Evolutionary conservation across 2,329 filamentous ascomycete species (phyloP).

Genomic region (Neoscytalidium dimidiatum): DNA sequence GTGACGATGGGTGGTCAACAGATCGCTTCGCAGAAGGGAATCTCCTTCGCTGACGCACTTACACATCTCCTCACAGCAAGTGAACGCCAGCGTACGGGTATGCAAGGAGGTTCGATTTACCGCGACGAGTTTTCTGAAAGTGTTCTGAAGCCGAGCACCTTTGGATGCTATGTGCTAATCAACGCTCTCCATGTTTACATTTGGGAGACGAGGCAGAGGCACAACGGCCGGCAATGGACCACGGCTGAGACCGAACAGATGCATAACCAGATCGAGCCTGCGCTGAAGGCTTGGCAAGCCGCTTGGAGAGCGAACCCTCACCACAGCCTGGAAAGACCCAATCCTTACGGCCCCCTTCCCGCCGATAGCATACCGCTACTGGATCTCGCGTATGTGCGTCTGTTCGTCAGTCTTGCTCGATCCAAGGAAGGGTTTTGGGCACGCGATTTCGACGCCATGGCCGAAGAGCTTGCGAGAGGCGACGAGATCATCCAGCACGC

Average conservation of each 20-base stretch:
- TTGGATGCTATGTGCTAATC: constrained; percentile 88
- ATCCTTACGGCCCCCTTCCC: constrained; percentile 82
- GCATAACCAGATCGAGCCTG: constrained; percentile 93
- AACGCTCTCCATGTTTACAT: constrained; percentile 97
- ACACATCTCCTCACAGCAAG: constrained; percentile 79
- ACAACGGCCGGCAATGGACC: constrained; percentile 87
- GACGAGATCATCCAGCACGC: constrained; percentile 74
- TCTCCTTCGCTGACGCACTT: constrained; percentile 81
- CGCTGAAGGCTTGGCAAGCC: constrained; percentile 88
- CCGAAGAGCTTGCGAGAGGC: constrained; percentile 79
- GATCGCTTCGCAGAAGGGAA: constrained; percentile 67
- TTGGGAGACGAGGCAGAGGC: constrained; percentile 92
- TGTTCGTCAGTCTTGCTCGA: constrained; percentile 90
- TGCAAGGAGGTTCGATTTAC: background rate
- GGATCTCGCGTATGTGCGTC: constrained; percentile 85
- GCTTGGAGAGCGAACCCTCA: constrained; percentile 87
- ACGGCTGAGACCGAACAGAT: constrained; percentile 91
- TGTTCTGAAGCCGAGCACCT: constrained; percentile 80
- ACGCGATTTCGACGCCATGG: constrained; percentile 88
- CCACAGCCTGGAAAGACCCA: constrained; percentile 81
- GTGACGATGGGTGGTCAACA: constrained; percentile 72
- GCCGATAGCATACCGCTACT: constrained; percentile 89
- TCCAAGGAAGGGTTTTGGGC: constrained; percentile 95
- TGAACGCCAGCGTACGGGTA: constrained; percentile 54
- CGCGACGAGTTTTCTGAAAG: constrained; percentile 56